phyloP scores from a whole-genome alignment of 371 early-diverging fungal genomes.

The Smittium mucronatum region DNA sequence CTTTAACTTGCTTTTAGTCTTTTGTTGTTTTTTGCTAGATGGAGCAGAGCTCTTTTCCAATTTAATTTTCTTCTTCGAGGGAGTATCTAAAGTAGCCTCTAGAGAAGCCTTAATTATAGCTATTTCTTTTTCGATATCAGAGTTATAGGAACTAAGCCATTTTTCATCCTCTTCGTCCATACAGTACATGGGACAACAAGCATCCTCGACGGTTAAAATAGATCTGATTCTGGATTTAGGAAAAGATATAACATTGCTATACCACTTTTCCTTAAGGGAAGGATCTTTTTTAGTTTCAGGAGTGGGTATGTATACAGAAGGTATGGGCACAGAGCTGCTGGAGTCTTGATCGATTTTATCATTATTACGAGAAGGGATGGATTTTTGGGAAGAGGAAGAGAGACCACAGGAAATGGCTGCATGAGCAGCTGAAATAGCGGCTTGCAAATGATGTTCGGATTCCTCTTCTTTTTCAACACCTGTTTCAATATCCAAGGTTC shows the following conservation, averaged over 20 bases:
- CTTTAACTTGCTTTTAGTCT: constrained; percentile 15
- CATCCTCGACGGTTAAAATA: constrained; percentile 76
- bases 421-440: constrained; percentile 69
- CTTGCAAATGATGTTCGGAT: constrained; percentile 90
- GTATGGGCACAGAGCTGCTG: not conserved
- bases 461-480: constrained; percentile 91
- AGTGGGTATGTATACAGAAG: constrained; percentile 63
- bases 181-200: constrained; percentile 65
- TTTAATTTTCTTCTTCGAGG: not conserved
- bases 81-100: not conserved
- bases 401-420: constrained; percentile 40
- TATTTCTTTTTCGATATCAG: constrained; percentile 13
- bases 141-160: constrained; percentile 50
- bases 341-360: constrained; percentile 30
- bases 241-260: constrained; percentile 48
- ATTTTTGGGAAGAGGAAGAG: not conserved
- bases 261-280: constrained; percentile 48
- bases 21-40: not conserved
- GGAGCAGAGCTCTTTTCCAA: not conserved
- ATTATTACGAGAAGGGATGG: constrained; percentile 32
- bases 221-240: constrained; percentile 79
- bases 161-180: constrained; percentile 72
- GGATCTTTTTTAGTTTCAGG: constrained; percentile 73
- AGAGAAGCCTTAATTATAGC: constrained; percentile 7
- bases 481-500: constrained; percentile 60